Conservation (phyloP, 257 asterid genomes). For the Solanum chilense region DNA sequence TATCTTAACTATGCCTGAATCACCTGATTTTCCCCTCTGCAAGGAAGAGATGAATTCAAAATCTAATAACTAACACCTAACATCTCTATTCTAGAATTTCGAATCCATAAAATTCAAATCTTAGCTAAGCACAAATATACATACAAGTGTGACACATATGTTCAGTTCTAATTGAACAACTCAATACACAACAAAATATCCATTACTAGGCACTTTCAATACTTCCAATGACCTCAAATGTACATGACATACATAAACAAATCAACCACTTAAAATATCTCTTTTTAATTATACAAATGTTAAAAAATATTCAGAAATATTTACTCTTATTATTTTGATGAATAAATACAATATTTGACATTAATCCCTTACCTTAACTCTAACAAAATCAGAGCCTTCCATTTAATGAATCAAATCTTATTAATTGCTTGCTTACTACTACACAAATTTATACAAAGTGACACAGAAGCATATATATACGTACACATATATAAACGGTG, state of each 20-base stretch:
- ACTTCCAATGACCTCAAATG: not conserved
- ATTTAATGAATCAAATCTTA: not conserved
- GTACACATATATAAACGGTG: not conserved
- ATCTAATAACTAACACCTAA: not conserved
- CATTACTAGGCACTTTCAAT: not conserved
- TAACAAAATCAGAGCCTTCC: not conserved
- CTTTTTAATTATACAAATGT: too few species aligned
- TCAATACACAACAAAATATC: too few species aligned
- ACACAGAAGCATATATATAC: not conserved
- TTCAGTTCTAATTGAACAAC: too few species aligned
- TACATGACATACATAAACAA: too few species aligned
- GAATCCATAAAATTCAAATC: not conserved
- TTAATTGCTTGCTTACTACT: too few species aligned
- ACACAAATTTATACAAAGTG: not conserved
- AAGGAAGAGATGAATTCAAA: not conserved
- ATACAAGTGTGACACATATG: not conserved
- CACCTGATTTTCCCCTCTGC: constrained; percentile 18
- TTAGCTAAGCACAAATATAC: accelerated
- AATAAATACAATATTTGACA: not conserved
- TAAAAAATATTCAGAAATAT: too few species aligned
- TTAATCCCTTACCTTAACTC: not conserved
- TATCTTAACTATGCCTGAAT: constrained; percentile 6
- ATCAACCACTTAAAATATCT: too few species aligned
- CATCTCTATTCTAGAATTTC: accelerated
- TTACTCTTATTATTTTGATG: too few species aligned